These are phyloP conservation scores for Elsinoe arachidis DNA, from an alignment of 2,329 filamentous ascomycete species.

Conservation along the genomic window DNA sequence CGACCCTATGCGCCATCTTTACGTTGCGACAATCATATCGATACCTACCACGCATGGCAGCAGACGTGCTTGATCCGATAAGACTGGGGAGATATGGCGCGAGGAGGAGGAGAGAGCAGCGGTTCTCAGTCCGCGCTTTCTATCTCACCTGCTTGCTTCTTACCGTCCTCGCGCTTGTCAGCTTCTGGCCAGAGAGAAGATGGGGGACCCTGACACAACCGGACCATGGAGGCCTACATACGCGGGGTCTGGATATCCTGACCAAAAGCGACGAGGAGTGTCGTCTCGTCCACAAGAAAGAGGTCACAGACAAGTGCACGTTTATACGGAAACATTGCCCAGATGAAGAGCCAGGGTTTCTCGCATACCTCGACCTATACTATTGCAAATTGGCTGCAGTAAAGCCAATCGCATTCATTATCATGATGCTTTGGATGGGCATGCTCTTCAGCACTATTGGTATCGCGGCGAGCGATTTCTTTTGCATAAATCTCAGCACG, in stretches of 20 bases:
- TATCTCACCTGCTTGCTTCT: constrained; percentile 14
- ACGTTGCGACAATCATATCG: not conserved
- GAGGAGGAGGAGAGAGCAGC: not conserved
- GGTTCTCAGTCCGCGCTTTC: constrained; percentile 17
- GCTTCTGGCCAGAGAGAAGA: constrained; percentile 1
- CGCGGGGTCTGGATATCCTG: constrained; percentile 3
- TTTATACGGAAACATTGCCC: constrained; percentile 75
- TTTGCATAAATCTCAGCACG: constrained; percentile 92
- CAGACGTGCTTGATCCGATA: not conserved
- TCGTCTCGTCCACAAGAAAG: constrained; percentile 59
- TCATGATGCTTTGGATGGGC: constrained; percentile 75
- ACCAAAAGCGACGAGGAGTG: constrained; percentile 45
- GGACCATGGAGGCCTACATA: not conserved
- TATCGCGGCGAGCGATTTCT: constrained; percentile 96
- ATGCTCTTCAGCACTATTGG: constrained; percentile 94
- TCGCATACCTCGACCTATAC: constrained; percentile 83
- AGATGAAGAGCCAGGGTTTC: constrained; percentile 80
- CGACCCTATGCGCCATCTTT: constrained; percentile 10
- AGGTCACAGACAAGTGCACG: constrained; percentile 68
- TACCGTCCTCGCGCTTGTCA: constrained; percentile 14
- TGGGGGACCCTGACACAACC: not conserved
- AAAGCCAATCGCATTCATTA: constrained; percentile 67
- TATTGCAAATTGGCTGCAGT: constrained; percentile 67
- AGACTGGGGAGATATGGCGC: constrained; percentile 2
- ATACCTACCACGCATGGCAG: constrained; percentile 5